Percentiles rank a stretch among this genome's conserved stretches.
These are phyloP conservation scores for Phyllosticta capitalensis DNA, from an alignment of 2,329 filamentous ascomycete genomes.

Conservation along the genomic window DNA sequence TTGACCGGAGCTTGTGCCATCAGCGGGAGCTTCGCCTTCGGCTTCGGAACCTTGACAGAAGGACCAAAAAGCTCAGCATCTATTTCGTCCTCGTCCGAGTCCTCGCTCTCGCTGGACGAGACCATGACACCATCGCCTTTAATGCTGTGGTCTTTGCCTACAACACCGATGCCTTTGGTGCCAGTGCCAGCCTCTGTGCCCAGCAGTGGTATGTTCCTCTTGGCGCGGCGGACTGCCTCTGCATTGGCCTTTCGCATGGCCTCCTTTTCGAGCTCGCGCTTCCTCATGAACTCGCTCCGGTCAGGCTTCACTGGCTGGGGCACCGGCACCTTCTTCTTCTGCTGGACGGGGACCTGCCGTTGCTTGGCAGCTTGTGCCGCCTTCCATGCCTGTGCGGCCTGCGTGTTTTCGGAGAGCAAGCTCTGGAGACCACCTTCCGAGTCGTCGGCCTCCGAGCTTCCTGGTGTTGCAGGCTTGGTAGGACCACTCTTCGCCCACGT, in stretches of 20 bases:
- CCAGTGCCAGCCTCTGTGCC: constrained; percentile 67
- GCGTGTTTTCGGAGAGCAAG: constrained; percentile 35
- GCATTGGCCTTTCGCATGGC: constrained; percentile 66
- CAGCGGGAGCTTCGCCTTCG: constrained; percentile 33
- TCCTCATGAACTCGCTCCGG: constrained; percentile 56
- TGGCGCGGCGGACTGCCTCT: constrained; percentile 60
- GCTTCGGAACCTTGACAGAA: constrained; percentile 37
- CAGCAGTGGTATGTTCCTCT: constrained; percentile 37
- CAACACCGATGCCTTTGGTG: constrained; percentile 58
- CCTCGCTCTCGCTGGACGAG: constrained; percentile 52
- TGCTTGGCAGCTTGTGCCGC: constrained; percentile 12
- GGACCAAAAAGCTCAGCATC: constrained; percentile 60
- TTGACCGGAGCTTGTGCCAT: constrained; percentile 65
- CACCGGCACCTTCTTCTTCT: constrained; percentile 15
- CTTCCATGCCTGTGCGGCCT: constrained; percentile 22
- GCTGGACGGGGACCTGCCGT: constrained; percentile 10
- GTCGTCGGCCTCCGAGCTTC: constrained; percentile 4
- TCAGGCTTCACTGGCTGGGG: constrained; percentile 27
- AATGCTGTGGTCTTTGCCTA: constrained; percentile 68
- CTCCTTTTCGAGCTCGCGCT: constrained; percentile 64
- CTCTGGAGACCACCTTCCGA: constrained; percentile 31
- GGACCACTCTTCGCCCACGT: constrained; percentile 13
- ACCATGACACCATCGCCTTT: constrained; percentile 86
- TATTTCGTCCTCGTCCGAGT: constrained; percentile 48
- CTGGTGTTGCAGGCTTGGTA: background rate